Evolutionary conservation across 805 yeast genomes (phyloP), one percentile per base, ranked within the genome.

Genomic region (Pichia paraexigua): DNA sequence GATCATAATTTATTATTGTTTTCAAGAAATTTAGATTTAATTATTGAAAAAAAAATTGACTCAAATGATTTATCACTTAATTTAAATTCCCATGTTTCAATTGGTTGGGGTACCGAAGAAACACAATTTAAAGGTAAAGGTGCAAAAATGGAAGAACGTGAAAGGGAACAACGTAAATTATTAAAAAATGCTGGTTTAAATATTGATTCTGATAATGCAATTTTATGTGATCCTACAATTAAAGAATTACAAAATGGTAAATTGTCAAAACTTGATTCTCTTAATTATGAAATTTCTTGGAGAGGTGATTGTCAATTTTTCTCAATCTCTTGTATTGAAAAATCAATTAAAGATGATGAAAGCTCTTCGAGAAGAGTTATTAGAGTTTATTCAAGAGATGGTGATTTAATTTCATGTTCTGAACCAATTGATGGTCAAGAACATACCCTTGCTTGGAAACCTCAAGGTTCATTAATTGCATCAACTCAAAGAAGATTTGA

Each of bases 71-170:
- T 91, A 45, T n/a, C 13, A 27, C 21, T 21, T 20, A 65, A 70
- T 35, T 69, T 79, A 47, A 83, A 90, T 2, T 83, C 82, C 58
- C 96, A 94, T 63, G 97, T 94, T 39, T 84, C 92, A 27, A 97
- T 94, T 43, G 99, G 99, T 25, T 94, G 99, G 99, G 99, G 99
- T 63, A 87, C 85, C 55, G 83, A 85, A 58, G 98, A 92, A 66
- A 94, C 99, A 0, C 99, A 94, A 69, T 94, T 94, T 67, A 82
- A 85, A 67, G 99, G 99, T 48, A 83, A 79, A 62, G 99, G 99
- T 56, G 94, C 87, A 30, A 84, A 83, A 60, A 89, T 86, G 9
- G 63, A 79, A 54, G 95, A 86, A 68, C 76, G 92, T 67, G 85
- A 78, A 58, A 68, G 11, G 20, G 39, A 35, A n/a, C 39, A 35